Evolutionary conservation across 164 flowering plant species (phyloP).

Genomic region (Vitis rupestris): DNA sequence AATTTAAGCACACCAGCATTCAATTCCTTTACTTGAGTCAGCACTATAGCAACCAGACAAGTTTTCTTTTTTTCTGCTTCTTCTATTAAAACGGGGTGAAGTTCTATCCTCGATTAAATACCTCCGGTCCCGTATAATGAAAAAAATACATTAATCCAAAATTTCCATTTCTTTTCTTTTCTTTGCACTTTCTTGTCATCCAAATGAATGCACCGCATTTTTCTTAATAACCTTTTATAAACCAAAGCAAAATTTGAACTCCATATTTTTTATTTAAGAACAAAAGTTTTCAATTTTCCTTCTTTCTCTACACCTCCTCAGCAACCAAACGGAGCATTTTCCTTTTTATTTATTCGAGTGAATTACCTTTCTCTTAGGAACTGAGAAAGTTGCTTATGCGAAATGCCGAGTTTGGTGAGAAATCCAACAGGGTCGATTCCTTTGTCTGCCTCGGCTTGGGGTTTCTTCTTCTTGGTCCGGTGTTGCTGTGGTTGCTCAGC

Average conservation of each 20-base stretch:
- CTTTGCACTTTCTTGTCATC: neutral
- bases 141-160: neutral
- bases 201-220: conserved; percentile 41
- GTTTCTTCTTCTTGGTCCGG: conserved; percentile 21
- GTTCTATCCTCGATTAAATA: too few relatives aligned
- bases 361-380: conserved; percentile 83
- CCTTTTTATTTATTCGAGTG: neutral
- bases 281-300: neutral
- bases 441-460: conserved; percentile 25
- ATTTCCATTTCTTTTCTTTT: neutral
- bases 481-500: conserved; percentile 30
- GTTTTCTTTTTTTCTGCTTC: too few relatives aligned
- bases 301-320: neutral
- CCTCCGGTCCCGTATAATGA: too few relatives aligned
- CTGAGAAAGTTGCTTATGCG: conserved; percentile 71
- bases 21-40: too few relatives aligned
- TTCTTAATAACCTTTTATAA: conserved; percentile 53
- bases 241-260: too few relatives aligned
- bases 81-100: too few relatives aligned
- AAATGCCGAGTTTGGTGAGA: conserved; percentile 56
- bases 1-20: too few relatives aligned
- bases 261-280: too few relatives aligned
- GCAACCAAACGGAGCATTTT: neutral
- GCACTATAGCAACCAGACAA: too few relatives aligned
- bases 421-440: conserved; percentile 85